phyloP scores from a whole-genome alignment of 1,284 basidiomycete genomes.

The Boletellus deceptivus region DNA sequence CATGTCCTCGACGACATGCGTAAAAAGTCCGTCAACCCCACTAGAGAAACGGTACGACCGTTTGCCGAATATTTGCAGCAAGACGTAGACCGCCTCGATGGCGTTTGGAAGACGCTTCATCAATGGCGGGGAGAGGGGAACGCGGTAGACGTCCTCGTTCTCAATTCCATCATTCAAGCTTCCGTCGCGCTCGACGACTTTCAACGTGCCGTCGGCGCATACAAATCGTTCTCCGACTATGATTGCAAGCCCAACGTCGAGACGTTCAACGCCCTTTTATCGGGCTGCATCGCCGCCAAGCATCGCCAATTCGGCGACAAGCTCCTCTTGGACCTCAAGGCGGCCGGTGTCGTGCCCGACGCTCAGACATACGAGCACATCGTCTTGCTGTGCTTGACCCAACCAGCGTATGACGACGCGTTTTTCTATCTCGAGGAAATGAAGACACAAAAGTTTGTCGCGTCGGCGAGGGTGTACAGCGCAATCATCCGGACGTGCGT shows the following conservation, averaged over 20 bases:
- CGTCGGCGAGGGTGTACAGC: conserved; percentile 58
- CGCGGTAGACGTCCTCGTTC: conserved; percentile 52
- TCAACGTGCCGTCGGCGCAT: conserved; percentile 74
- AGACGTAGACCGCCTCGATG: conserved; percentile 58
- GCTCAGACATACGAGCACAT: conserved; percentile 62
- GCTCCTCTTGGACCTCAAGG: conserved; percentile 61
- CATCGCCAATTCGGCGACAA: conserved; percentile 63
- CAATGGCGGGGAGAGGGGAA: conserved; percentile 53
- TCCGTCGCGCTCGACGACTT: conserved; percentile 63
- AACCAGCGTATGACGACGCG: conserved; percentile 76
- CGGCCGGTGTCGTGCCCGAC: conserved; percentile 52
- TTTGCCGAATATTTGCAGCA: conserved; percentile 51
- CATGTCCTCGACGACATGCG: conserved; percentile 56
- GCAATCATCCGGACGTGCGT: conserved; percentile 62
- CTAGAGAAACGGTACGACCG: conserved; percentile 45
- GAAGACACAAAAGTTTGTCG: conserved; percentile 62
- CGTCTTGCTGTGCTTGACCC: conserved; percentile 67
- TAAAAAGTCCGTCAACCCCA: conserved; percentile 44
- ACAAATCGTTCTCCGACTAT: conserved; percentile 61
- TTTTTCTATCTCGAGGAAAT: conserved; percentile 88
- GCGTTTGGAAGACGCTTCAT: conserved; percentile 64
- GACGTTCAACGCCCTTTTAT: conserved; percentile 70
- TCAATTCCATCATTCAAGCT: conserved; percentile 70
- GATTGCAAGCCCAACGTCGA: conserved; percentile 55
- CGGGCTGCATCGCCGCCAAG: conserved; percentile 54